Percentiles rank a stretch among this genome's conserved stretches.
These are phyloP conservation scores for Verticillium dahliae DNA, from an alignment of 2,329 filamentous ascomycete species.

Conservation along the genomic window DNA sequence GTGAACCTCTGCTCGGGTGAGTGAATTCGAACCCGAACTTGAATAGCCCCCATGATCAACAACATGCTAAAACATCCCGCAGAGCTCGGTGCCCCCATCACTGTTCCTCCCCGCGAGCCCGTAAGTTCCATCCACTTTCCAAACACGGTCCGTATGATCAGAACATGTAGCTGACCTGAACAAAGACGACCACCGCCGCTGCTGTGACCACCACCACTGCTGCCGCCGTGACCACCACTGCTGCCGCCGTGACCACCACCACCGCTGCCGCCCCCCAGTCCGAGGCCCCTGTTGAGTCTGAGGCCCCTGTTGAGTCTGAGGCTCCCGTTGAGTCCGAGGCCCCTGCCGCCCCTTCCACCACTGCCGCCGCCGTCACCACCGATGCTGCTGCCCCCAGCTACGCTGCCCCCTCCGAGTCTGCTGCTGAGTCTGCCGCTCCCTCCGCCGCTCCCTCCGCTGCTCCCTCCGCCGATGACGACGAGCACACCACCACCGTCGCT, in stretches of 20 bases:
- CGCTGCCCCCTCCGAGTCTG: neutral
- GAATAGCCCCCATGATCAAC: too few relatives aligned
- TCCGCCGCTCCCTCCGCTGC: neutral
- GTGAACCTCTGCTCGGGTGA: slow-evolving; percentile 23
- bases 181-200: neutral
- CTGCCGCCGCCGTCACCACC: neutral
- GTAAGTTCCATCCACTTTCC: neutral
- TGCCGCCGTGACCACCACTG: too few relatives aligned
- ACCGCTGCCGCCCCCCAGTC: neutral
- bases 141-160: neutral
- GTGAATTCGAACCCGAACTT: neutral
- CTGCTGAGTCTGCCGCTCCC: neutral
- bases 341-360: neutral
- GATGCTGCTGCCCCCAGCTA: neutral
- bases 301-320: neutral
- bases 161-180: neutral
- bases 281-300: neutral
- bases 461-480: neutral
- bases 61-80: neutral
- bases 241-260: neutral
- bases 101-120: neutral
- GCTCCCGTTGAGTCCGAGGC: neutral
- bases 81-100: slow-evolving; percentile 1
- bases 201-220: neutral
- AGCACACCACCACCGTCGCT: neutral